phyloP scores from a whole-genome alignment of 2,329 filamentous ascomycete genomes.

The Talaromyces sp. region DNA sequence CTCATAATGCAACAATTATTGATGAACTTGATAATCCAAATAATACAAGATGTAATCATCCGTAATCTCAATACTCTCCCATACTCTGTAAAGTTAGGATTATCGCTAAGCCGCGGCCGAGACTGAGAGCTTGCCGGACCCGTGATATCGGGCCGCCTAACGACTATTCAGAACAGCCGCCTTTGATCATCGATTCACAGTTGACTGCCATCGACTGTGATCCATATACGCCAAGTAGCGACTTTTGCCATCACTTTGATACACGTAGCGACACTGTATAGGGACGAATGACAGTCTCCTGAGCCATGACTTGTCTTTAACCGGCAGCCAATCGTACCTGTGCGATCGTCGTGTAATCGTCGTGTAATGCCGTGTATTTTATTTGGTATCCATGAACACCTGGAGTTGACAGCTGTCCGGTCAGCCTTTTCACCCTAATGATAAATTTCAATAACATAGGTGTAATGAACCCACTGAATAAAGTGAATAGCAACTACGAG shows the following conservation, averaged over 20 bases:
- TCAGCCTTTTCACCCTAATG: not conserved
- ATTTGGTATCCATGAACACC: not conserved
- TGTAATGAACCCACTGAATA: not conserved
- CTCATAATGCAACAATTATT: no score
- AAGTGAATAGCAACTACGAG: no score
- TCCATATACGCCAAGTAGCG: no score
- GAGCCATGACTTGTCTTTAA: not conserved
- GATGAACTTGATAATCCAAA: not conserved
- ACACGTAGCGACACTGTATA: not conserved
- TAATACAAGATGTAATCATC: not conserved
- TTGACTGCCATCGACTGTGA: not conserved
- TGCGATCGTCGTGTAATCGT: not conserved
- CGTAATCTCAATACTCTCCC: not conserved
- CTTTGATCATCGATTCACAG: not conserved
- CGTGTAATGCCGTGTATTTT: not conserved
- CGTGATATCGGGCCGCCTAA: not conserved
- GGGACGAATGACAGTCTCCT: no score
- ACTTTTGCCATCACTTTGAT: not conserved
- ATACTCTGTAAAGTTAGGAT: not conserved
- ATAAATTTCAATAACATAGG: not conserved
- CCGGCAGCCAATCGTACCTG: not conserved
- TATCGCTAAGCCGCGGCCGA: not conserved
- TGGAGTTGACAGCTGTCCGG: not conserved
- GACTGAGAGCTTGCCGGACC: not conserved
- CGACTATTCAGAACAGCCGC: not conserved